Evolutionary conservation across 1,284 basidiomycete genomes (phyloP), one percentile per base, ranked within the genome.

Genomic region (Dichomitus squalens): DNA sequence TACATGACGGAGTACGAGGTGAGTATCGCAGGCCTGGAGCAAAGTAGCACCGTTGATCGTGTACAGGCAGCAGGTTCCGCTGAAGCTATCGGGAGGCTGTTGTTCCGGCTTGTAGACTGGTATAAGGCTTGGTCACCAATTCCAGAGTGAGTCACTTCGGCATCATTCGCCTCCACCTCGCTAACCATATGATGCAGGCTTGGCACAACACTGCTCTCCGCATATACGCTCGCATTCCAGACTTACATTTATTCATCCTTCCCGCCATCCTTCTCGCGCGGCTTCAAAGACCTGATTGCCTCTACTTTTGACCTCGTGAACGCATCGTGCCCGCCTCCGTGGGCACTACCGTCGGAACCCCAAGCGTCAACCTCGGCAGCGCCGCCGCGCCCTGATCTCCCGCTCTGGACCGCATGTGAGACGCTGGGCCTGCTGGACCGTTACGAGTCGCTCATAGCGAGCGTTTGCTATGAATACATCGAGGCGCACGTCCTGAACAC

Each of bases 391-490:
- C 73, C 67, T 59, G 60, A 72, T 20, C 70, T 83, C 27, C 55
- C 61, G 14, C 59, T 75, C 7, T 92, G 88, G 88, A 75, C 74
- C 16, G 78, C 83, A 0, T 87, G 95, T 46, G 87, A 90, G 52
- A 76, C 81, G 1, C 80, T 97, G 0, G 91, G 91, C 2, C 76
- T 96, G 12, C 78, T 94, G 29, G 91, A 95, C 58, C 84, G 93
- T 29, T 96, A 93, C 68, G 92, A 95, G 63, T 85, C 86, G 2
- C 85, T 94, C 51, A 83, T 97, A 25, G 87, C 90, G 27, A 86
- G 85, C 55, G 88, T 95, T 2, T 90, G 92, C 31, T 93, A 94
- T 65, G 88, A 92, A 64, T 85, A 87, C 63, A 95, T 97, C 58
- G 91, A 95, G 66, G 72, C 76, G 7, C 80, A 92, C 52, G 87